Evolutionary conservation across 202 grass and related monocot species (phyloP).

Genomic region (Dendrocalamus latiflorus): DNA sequence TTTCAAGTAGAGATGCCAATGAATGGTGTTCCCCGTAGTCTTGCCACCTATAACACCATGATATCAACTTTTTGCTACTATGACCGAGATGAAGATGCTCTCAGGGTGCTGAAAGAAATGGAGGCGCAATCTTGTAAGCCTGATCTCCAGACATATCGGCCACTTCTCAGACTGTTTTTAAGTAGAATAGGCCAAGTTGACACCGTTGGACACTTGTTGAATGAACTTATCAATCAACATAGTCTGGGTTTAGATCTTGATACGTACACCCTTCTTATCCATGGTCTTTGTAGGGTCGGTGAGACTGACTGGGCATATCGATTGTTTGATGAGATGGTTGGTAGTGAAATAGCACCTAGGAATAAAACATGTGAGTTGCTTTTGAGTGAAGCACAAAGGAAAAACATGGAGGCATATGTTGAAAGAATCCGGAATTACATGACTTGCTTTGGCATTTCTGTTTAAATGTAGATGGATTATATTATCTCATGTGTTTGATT

Average conservation of each 20-base stretch:
- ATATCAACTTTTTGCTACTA: slow-evolving; percentile 61
- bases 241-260: slow-evolving; percentile 82
- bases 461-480: neutral
- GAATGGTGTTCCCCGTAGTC: slow-evolving; percentile 41
- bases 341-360: slow-evolving; percentile 61
- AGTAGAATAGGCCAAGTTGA: slow-evolving; percentile 45
- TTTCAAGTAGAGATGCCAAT: slow-evolving; percentile 70
- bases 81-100: slow-evolving; percentile 49
- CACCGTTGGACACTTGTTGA: slow-evolving; percentile 39
- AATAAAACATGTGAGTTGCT: slow-evolving; percentile 57
- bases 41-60: slow-evolving; percentile 78
- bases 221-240: slow-evolving; percentile 49
- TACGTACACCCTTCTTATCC: slow-evolving; percentile 62
- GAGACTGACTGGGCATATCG: slow-evolving; percentile 49
- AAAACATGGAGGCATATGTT: slow-evolving; percentile 44
- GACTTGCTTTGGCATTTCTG: slow-evolving; percentile 26
- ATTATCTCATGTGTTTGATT: neutral
- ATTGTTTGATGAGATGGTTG: slow-evolving; percentile 84
- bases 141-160: slow-evolving; percentile 73
- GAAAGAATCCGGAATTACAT: slow-evolving; percentile 49
- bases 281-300: slow-evolving; percentile 63
- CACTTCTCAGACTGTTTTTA: slow-evolving; percentile 62
- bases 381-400: slow-evolving; percentile 50
- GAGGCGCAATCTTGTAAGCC: slow-evolving; percentile 53
- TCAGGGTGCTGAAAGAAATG: slow-evolving; percentile 66